Base-by-base conservation (phyloP, 768 basidiomycete genomes). In the Trametes meyenii region DNA sequence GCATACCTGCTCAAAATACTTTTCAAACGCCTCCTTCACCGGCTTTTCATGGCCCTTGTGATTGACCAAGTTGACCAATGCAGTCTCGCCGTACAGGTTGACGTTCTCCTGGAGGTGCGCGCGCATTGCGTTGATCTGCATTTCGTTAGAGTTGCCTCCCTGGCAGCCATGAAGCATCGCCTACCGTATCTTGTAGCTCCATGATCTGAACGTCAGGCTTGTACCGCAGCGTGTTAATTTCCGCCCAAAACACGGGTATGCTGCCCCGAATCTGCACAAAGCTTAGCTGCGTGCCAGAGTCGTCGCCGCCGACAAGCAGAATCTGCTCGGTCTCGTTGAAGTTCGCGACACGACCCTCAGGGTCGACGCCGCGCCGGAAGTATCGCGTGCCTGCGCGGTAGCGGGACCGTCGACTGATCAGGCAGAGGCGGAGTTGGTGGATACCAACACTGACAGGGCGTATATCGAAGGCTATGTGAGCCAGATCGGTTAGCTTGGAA, bases 251-350 rank as follows among this genome's bases (percentile, higher is more conserved):
- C 19, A 98, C 73, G 0, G 97, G 97, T 5, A 94, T 86, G 67
- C 94, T 96, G 12, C 97, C 97, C 65, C 97, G 81, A 57, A 88
- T 94, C 76, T 99, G 97, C 7, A 95, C 92, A 73, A 91, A 98
- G 73, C 92, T 92, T 66, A 95, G 76, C 72, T 86, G 85, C 14
- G 80, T 78, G 2, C 79, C 82, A 75, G 75, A 33, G 78, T 76
- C 69, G 14, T 60, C 63, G 42, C 79, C 81, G 61, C 94, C 91
- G 13, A 96, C 81, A 16, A 96, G 79, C 26, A 96, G 78, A 60
- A 99, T 79, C 72, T 98, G 97, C 71, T 99, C 97, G 6, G 97
- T 96, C 75, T 99, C 97, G 72, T 98, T 97, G 77, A 94, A 98
- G 75, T 99, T 99, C 59, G 95, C 94, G 43, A 92, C 92, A 72